Evolutionary conservation across 495 filamentous ascomycete genomes (phyloP), one percentile per base, ranked within the genome.

Genomic region (Lineolata rhizophorae): DNA sequence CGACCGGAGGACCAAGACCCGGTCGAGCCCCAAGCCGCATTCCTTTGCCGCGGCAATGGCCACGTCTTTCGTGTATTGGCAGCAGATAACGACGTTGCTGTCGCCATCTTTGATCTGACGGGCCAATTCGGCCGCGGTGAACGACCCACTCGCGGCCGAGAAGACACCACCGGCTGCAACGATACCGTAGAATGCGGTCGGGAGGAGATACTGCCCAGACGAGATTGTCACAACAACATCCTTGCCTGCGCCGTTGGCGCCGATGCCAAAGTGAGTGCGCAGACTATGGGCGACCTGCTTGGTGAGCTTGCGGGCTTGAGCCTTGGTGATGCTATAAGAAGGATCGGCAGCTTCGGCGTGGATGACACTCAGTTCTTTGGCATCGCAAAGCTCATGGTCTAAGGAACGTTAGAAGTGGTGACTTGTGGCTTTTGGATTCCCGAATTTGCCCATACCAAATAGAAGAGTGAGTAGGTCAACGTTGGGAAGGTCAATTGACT

Each of bases 91-190:
- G 2, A 43, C 16, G 28, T 43, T 40, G 21, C 27, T 34, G 9
- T 32, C 36, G 18, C 32, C 51, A 18, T 55, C 52, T 14, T 34
- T 38, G 10, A 60, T 38, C 39, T 60, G 56, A 29, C 40, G 45
- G 9, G 50, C 46, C 16, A 61, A 32, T 32, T 64, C 60, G 14
- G 40, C 35, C 4, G 50, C 32, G 1, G 55, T 62, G 20, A 51
- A 54, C 2, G 49, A 39, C 0, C 56, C 41, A 28, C 41, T 55
- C 2, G 53, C 55, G n/a, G 60, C 51, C 2, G 55, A 58, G 35
- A 53, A 65, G 29, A 65, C 53, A 15, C 58, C 63, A 11, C 53
- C 59, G 16, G 59, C 58, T 9, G 53, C 61, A 25, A 65, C 45
- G 21, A 54, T 49, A 4, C 52, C 52, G 35, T 57, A 64, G 40